Percentiles rank a stretch among this genome's conserved stretches.
phyloP scores from a whole-genome alignment of 768 basidiomycete genomes.

The Jaapia argillacea region DNA sequence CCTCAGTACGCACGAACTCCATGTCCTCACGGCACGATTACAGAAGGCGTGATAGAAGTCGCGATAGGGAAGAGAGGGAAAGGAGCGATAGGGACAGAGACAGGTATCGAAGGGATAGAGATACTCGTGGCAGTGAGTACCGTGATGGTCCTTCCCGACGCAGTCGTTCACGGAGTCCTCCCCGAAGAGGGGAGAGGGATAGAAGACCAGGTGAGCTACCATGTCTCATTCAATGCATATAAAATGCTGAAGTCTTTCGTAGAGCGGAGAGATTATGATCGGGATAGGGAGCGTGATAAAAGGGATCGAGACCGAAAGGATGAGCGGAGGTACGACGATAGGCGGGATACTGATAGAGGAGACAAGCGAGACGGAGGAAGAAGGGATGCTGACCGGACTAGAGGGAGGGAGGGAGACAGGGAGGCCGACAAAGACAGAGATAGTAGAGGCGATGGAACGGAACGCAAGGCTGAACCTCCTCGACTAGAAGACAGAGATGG shows the following conservation, averaged over 20 bases:
- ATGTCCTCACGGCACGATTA: constrained; percentile 25
- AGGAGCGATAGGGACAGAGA: constrained; percentile 10
- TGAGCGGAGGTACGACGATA: constrained; percentile 54
- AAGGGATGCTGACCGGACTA: constrained; percentile 20
- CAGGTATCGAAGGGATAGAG: constrained; percentile 6
- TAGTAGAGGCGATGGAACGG: too few species aligned
- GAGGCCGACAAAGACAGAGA: constrained; percentile 19
- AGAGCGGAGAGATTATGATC: constrained; percentile 17
- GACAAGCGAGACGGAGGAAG: constrained; percentile 26
- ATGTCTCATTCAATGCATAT: not conserved
- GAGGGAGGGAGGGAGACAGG: constrained; percentile 19
- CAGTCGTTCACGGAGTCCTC: constrained; percentile 17
- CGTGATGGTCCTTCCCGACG: constrained; percentile 11
- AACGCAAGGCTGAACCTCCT: too few species aligned
- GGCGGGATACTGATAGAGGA: constrained; percentile 32
- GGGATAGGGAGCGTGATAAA: constrained; percentile 8
- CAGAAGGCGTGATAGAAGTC: constrained; percentile 18
- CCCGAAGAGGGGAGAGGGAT: constrained; percentile 12
- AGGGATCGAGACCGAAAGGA: constrained; percentile 11
- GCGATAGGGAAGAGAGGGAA: constrained; percentile 16
- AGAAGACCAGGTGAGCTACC: constrained; percentile 5
- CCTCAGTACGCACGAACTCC: too few species aligned
- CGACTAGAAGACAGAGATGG: too few species aligned
- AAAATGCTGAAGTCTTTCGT: not conserved
- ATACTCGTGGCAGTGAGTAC: not conserved